Evolutionary conservation across 257 asterid genomes (phyloP), one percentile per base, ranked within the genome.

Genomic region (Haberlea rhodopensis): DNA sequence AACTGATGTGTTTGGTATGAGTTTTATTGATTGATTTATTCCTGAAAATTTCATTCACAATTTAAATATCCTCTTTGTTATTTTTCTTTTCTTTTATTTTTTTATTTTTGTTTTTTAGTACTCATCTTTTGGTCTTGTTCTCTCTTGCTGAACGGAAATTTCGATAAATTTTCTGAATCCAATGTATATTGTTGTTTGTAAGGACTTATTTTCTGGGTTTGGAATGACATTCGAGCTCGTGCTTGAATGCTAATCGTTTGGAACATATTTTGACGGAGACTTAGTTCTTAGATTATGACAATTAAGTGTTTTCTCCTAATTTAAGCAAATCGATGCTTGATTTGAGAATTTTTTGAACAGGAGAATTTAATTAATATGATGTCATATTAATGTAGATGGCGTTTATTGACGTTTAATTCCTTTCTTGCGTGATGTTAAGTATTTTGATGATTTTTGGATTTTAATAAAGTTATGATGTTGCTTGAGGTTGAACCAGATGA

Each of bases 1-100:
- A 19, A 54, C 75, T 71, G 67, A 80, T 80, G 89, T 84, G 67
- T 68, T 68, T 55, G 86, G 89, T 80, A 83, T 27, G 82, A 2
- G 51, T 68, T 75, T 76, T 61, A 40, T 69, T 54, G 46, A 53
- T 70, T 73, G 59, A 26, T 64, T 25, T 40, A 62, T 66, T 29
- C 58, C 10, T 65, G 19, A 23, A n/a, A n/a, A 16, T 57, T 37
- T 51, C 15, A 53, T 7, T 54, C 34, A 21, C 8, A 37, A 59
- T 24, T 28, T 6, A 21, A 19, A 19, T 26, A 16, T 60, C 69
- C 20, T 49, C n/a, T 37, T 58, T n/a, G 8, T 66, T 15, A 40
- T 66, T 54, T 64, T 20, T 45, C n/a, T n/a, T n/a, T n/a, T n/a
- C n/a, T n/a, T n/a, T n/a, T n/a, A n/a, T n/a, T n/a, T n/a, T n/a